A percentile compares a stretch with the other conserved stretches of the same genome.
These are phyloP conservation scores for Cryphonectria radicalis DNA, from an alignment of 2,329 filamentous ascomycete species.

Conservation along the genomic window DNA sequence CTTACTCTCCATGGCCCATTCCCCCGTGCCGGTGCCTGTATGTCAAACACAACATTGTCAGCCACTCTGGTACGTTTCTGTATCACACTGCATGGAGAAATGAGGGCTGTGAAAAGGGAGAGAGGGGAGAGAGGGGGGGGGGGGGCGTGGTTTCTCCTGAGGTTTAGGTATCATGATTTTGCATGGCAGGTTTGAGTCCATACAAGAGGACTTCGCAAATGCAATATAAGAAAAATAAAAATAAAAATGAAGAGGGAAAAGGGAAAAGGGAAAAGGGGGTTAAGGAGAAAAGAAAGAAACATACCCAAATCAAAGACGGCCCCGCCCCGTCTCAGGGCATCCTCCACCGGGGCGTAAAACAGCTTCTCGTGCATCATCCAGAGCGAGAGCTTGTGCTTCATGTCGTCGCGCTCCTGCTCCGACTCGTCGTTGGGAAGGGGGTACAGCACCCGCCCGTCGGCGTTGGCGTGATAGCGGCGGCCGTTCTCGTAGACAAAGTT, in stretches of 20 bases:
- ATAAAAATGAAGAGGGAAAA: neutral
- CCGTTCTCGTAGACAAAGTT: conserved; percentile 40
- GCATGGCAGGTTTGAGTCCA: no score
- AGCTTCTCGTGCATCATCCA: conserved; percentile 43
- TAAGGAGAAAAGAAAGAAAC: conserved; percentile 30
- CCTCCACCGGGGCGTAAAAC: conserved; percentile 51
- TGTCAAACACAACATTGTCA: conserved; percentile 28
- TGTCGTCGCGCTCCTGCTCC: conserved; percentile 47
- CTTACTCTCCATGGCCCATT: conserved; percentile 56
- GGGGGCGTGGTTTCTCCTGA: no score
- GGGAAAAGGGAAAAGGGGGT: no score
- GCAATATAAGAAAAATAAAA: no score
- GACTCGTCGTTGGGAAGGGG: conserved; percentile 46
- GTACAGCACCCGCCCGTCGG: conserved; percentile 37
- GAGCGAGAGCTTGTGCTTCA: conserved; percentile 45
- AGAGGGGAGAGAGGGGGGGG: no score
- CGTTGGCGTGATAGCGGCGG: conserved; percentile 43
- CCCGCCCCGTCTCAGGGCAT: conserved; percentile 43
- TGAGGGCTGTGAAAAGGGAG: no score
- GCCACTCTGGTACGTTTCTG: neutral
- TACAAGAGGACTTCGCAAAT: no score
- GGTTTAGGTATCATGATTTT: no score
- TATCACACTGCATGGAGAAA: neutral
- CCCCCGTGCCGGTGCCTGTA: conserved; percentile 55
- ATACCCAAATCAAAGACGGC: conserved; percentile 53